These are phyloP conservation scores for Pneumocystis canis DNA, from an alignment of 1,139 yeast species.

Conservation along the genomic window DNA sequence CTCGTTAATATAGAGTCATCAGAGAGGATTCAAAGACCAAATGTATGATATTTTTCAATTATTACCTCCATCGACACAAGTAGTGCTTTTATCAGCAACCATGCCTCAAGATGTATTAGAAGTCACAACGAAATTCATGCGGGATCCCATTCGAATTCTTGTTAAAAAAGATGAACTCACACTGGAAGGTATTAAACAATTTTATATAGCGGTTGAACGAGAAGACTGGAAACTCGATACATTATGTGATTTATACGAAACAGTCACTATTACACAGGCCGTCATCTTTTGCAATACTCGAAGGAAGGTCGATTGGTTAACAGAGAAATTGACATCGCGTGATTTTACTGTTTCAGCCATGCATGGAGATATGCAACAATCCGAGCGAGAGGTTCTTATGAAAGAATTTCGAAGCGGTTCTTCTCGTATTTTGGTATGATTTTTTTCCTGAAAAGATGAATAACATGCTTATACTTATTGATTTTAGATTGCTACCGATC, in stretches of 20 bases:
- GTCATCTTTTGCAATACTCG: conserved; percentile 99
- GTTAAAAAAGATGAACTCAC: conserved; percentile 98
- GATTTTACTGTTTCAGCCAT: conserved; percentile 93
- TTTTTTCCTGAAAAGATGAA: conserved; percentile 57
- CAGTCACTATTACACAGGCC: conserved; percentile 96
- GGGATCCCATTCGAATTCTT: conserved; percentile 90
- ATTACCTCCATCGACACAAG: conserved; percentile 90
- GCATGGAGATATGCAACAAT: conserved; percentile 95
- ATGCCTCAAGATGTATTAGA: conserved; percentile 96
- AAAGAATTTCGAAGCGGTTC: conserved; percentile 30
- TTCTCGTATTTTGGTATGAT: background rate
- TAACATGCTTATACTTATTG: conserved; percentile 75
- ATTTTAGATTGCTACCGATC: conserved; percentile 91
- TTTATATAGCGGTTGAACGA: conserved; percentile 82
- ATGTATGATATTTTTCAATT: conserved; percentile 90
- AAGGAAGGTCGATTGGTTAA: conserved; percentile 88
- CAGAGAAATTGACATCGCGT: conserved; percentile 69
- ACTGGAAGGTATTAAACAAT: conserved; percentile 96
- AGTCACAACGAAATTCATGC: conserved; percentile 93
- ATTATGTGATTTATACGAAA: conserved; percentile 90
- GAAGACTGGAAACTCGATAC: conserved; percentile 92
- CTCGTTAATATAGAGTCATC: background rate
- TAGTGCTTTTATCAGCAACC: conserved; percentile 91
- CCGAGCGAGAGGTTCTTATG: conserved; percentile 96
- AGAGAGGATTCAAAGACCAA: conserved; percentile 92